Percentiles rank a stretch among this genome's conserved stretches.
Evolutionary conservation across 202 grass and related monocot genomes (phyloP).

Genomic region (Eragrostis tef): DNA sequence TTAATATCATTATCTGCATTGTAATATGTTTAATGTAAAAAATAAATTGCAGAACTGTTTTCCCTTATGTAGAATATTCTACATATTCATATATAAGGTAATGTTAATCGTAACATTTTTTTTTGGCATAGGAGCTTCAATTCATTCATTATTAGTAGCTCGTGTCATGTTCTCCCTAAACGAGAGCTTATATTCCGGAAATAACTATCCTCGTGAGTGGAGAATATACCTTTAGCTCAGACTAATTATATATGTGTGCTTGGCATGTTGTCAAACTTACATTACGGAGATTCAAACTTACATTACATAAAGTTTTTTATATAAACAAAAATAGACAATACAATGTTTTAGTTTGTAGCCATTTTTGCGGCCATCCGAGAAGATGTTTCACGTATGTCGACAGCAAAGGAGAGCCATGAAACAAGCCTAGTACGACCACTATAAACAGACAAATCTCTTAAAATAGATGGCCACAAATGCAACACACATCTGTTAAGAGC

Average conservation of each 20-base stretch:
- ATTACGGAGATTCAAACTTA: not conserved
- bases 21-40: not conserved
- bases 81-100: too few species aligned
- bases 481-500: conserved; percentile 36
- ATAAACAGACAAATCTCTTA: conserved; percentile 13
- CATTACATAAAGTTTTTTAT: not conserved
- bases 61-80: too few species aligned
- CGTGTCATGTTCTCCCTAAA: not conserved
- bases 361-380: not conserved
- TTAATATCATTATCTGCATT: not conserved
- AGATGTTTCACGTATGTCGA: conserved; percentile 1
- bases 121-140: too few species aligned
- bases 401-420: conserved; percentile 43
- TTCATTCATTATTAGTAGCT: too few species aligned
- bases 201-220: too few species aligned
- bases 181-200: not conserved
- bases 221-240: not conserved
- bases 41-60: not conserved
- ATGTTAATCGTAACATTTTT: too few species aligned
- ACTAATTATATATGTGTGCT: not conserved
- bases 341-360: not conserved
- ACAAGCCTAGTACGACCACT: conserved; percentile 27
- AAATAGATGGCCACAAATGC: too few species aligned
- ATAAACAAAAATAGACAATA: not conserved
- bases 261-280: not conserved